A percentile compares a stretch with the other conserved stretches of the same genome.
Evolutionary conservation across 768 basidiomycete genomes (phyloP).

Genomic region (Tylopilus plumbeoviolaceoides): DNA sequence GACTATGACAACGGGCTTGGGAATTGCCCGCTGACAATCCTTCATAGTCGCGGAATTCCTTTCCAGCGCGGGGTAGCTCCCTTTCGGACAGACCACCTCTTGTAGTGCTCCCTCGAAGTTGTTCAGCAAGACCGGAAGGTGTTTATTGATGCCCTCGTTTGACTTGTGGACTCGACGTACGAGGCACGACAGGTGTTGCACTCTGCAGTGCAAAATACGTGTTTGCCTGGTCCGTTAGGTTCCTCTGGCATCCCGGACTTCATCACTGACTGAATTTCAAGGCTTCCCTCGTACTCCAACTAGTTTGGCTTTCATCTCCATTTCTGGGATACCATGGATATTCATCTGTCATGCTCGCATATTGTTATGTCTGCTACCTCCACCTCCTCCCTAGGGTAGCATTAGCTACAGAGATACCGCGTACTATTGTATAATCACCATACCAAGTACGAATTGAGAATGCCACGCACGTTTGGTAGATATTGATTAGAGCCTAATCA

Average conservation of each 20-base stretch:
- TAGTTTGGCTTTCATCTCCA: conserved; percentile 6
- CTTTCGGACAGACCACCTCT: conserved; percentile 67
- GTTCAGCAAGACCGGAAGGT: conserved; percentile 75
- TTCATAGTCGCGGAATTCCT: too few species aligned
- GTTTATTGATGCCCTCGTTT: conserved; percentile 67
- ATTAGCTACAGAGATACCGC: conserved; percentile 19
- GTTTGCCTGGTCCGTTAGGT: conserved; percentile 52
- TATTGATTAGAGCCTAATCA: too few species aligned
- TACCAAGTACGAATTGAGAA: conserved; percentile 9
- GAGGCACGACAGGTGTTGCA: conserved; percentile 68
- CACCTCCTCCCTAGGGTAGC: conserved; percentile 1
- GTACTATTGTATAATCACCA: conserved; percentile 16
- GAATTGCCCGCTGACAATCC: too few species aligned
- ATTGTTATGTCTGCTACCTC: neutral
- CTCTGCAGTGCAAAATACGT: conserved; percentile 54
- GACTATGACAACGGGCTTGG: too few species aligned
- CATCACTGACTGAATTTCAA: conserved; percentile 21
- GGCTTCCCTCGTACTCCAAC: conserved; percentile 40
- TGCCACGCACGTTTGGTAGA: neutral
- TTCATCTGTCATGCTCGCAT: neutral
- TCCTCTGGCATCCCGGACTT: neutral
- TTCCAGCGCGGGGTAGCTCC: too few species aligned
- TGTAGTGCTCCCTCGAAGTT: conserved; percentile 60
- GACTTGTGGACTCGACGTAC: conserved; percentile 64
- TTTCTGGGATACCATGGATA: conserved; percentile 9